Base-by-base conservation (phyloP, 305 asterid genomes). In the Solanum chacoense region DNA sequence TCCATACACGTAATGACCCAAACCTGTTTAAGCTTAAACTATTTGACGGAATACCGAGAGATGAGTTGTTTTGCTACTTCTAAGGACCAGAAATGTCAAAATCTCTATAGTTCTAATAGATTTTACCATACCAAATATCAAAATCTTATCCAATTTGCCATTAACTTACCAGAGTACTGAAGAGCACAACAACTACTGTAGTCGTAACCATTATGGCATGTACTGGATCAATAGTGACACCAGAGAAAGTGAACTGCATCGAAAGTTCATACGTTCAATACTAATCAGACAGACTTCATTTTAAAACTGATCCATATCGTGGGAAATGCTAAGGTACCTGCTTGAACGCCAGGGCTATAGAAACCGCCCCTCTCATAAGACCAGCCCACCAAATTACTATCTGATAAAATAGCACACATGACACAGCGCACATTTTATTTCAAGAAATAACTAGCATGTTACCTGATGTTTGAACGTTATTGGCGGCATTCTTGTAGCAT, bases 331-430 rank as follows among this genome's bases (percentile, higher is more conserved):
- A 42, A 81, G 36, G 3, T 92, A 97, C 99, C 99, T 97, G 96
- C 91, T 95, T 96, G 95, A 96, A 97, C 3, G 99, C 98, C 92
- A 97, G 90, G 40, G 99, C 99, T 28, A 96, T 95, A 90, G 99
- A 97, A 40, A 97, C 99, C 20, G 99, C 99, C 88, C 99, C 99
- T 90, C 99, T 94, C 96, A 96, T 95, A 81, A 97, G 96, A 37
- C 99, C 99, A 34, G 99, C 99, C 99, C 99, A 97, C 98, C 98
- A 96, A 86, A 97, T 91, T 28, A 97, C 89, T 13, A 95, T 90
- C 99, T 92, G 88, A 9, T 38, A 75, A 38, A 20, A 76, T n/a
- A 77, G 36, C 26, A 31, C 72, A 18, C 8, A 18, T 75, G 81
- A 75, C 40, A 69, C 42, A 50, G 37, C 28, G 74, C 13, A 18